phyloP scores from a whole-genome alignment of 257 asterid species.

The Plantago ovata region DNA sequence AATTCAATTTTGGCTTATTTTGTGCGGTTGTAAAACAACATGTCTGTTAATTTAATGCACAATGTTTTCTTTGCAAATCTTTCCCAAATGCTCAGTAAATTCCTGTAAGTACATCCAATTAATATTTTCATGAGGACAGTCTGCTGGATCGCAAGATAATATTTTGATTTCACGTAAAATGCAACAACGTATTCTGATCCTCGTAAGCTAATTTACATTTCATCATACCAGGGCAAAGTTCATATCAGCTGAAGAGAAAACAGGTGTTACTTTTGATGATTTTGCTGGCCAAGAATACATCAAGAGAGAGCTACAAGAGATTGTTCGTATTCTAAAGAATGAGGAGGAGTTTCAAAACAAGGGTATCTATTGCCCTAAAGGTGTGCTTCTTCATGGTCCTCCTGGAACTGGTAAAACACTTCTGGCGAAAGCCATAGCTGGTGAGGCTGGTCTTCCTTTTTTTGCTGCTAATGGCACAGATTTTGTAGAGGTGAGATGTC shows the following conservation, averaged over 20 bases:
- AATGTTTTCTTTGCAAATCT: neutral
- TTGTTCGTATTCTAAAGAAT: conserved; percentile 80
- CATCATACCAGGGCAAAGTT: conserved; percentile 76
- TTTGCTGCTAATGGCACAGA: conserved; percentile 98
- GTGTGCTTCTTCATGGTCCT: conserved; percentile 98
- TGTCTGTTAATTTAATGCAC: too few species aligned
- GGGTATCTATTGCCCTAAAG: conserved; percentile 98
- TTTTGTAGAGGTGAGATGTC: conserved; percentile 85
- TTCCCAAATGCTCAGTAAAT: neutral
- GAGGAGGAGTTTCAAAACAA: conserved; percentile 89
- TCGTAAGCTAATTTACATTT: conserved; percentile 11
- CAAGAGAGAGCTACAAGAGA: conserved; percentile 95
- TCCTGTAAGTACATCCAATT: neutral
- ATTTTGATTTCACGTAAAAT: conserved; percentile 3
- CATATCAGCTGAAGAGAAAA: conserved; percentile 94
- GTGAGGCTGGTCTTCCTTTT: conserved; percentile 99
- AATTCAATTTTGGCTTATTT: too few species aligned
- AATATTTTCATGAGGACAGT: conserved; percentile 8
- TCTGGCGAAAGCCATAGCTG: conserved; percentile 98
- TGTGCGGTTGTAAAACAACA: too few species aligned
- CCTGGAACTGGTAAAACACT: conserved; percentile 99
- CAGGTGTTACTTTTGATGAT: conserved; percentile 95
- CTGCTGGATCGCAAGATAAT: conserved; percentile 14
- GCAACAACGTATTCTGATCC: conserved; percentile 21
- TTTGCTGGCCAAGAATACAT: conserved; percentile 99